Percentiles rank a stretch among this genome's conserved stretches.
Conservation (phyloP, 2,329 filamentous ascomycete species). For the Hymenoscyphus occultus region DNA sequence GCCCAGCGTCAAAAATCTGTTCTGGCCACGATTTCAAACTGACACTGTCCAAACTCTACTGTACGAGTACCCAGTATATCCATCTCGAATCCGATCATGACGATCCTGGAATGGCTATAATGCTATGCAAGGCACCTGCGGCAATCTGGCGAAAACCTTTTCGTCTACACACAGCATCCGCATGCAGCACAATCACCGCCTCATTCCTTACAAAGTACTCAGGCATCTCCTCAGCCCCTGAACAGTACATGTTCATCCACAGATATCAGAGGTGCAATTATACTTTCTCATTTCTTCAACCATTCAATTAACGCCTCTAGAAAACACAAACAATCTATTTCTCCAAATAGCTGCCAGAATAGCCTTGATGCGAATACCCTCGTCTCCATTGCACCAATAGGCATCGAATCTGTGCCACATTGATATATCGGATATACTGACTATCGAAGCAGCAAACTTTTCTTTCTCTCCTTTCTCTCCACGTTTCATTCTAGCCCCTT, state of each 20-base stretch:
- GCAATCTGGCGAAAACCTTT: not conserved
- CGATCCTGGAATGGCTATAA: not conserved
- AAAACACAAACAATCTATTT: constrained; percentile 32
- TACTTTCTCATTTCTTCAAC: constrained; percentile 1
- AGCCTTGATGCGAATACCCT: constrained; percentile 20
- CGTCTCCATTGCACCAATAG: constrained; percentile 11
- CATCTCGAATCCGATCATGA: not conserved
- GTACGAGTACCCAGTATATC: not conserved
- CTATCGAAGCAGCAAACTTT: constrained; percentile 26
- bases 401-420: constrained; percentile 24
- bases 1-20: not conserved
- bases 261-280: not conserved
- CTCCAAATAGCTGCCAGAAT: constrained; percentile 18
- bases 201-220: not conserved
- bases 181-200: not conserved
- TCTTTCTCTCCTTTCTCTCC: constrained; percentile 12
- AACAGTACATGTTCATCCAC: not conserved
- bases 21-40: constrained; percentile 1
- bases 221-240: not conserved
- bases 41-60: not conserved
- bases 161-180: not conserved
- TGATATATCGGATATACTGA: constrained; percentile 17
- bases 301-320: constrained; percentile 28
- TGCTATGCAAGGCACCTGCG: not conserved
- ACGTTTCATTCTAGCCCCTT: constrained; percentile 38